Evolutionary conservation across 148 eudicot genomes (phyloP), one percentile per base, ranked within the genome.

Genomic region (Silene latifolia): DNA sequence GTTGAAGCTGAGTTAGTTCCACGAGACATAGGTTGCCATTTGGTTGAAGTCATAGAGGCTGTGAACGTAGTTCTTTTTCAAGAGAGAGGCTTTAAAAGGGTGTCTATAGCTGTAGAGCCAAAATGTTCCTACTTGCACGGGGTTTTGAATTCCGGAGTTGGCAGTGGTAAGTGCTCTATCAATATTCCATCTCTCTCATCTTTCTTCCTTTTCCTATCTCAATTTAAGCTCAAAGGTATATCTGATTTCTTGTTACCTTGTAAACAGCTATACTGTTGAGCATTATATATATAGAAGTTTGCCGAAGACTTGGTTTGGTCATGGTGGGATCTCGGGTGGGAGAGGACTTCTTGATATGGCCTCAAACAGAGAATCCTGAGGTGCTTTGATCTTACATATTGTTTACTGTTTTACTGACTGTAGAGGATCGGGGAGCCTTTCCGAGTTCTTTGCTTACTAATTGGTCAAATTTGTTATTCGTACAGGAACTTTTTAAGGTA

Each of bases 271-370:
- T 91, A 85, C 80, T 93, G 78, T 87, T 93, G 80, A 91, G 94
- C 80, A 83, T 91, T 60, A 91, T 93, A 58, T 93, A 93, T 63
- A 87, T 91, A 74, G 98, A 93, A 77, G 91, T 93, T 81, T 91
- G 98, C 80, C 94, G 82, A 76, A 89, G 97, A 85, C 98, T 93
- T 81, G 91, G 93, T 80, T 83, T 93, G 81, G 89, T 88, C 54
- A 87, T 93, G 77, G 82, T 93, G 74, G 98, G 98, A 80, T 91
- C 98, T 83, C 89, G 90, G 78, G 97, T 93, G 74, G 98, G 97
- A 76, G 94, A 91, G 81, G 97, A 93, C 71, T 93, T 89, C 82
- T 79, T 93, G 82, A 93, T 93, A 84, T 93, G 98, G 98, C 98
- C 98, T 78, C 89, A 80, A 74, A 88, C 88, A 9, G 90, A 83